These are phyloP conservation scores for Pulveroboletus sp. DNA, from an alignment of 768 basidiomycete species.

Conservation along the genomic window DNA sequence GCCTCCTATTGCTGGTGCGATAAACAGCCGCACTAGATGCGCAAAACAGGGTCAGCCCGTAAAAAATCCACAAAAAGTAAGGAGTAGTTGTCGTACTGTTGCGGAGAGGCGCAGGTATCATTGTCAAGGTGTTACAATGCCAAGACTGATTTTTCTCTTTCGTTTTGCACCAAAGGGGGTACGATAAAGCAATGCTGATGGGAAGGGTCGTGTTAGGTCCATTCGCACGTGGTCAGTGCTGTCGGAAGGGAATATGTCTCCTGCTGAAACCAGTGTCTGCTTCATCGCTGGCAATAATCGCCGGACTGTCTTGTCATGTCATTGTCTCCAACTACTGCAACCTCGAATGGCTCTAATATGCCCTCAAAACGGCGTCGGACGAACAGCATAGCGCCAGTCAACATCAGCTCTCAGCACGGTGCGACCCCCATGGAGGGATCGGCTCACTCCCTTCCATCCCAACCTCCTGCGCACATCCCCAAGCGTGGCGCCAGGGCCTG, in stretches of 20 bases:
- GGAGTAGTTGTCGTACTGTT: no score
- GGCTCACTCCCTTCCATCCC: slow-evolving; percentile 24
- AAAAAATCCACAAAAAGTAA: no score
- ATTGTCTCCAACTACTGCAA: slow-evolving; percentile 55
- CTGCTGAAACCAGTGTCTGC: slow-evolving; percentile 11
- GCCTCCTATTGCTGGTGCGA: no score
- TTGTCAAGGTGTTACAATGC: no score
- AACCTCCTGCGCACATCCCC: slow-evolving; percentile 59
- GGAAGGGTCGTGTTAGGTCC: not conserved
- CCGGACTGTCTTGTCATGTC: slow-evolving; percentile 44
- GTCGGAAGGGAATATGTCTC: slow-evolving; percentile 11
- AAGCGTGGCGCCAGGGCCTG: slow-evolving; percentile 89
- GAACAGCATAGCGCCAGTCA: slow-evolving; percentile 23
- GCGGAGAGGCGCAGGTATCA: no score
- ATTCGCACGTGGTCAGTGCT: slow-evolving; percentile 13
- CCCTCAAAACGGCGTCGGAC: slow-evolving; percentile 58
- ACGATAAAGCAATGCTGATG: no score
- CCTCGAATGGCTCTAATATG: slow-evolving; percentile 51
- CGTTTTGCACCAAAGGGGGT: not conserved
- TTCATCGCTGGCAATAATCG: slow-evolving; percentile 15
- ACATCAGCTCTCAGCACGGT: slow-evolving; percentile 12
- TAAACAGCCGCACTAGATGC: no score
- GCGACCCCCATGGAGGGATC: slow-evolving; percentile 32
- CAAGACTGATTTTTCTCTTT: no score
- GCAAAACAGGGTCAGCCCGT: no score